Evolutionary conservation across 306 rosid genomes (phyloP), one percentile per base, ranked within the genome.

Genomic region (Gastrolobium bilobum): DNA sequence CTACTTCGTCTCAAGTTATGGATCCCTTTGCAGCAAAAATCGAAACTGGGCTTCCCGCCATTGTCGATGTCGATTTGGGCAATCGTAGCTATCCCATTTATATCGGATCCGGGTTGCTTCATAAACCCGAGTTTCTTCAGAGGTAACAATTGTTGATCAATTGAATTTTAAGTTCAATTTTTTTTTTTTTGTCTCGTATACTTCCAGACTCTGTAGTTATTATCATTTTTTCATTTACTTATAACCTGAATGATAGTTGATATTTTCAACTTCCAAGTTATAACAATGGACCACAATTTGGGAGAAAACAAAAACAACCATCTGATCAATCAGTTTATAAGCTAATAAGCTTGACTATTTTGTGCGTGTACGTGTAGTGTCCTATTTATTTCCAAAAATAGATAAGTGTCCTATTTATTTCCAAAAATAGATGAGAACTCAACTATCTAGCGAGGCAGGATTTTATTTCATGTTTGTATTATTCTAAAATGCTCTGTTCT

Each of bases 41-140:
- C 5, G 83, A 73, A 39, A 50, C 82, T 34, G 52, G 59, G 1
- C 70, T 62, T 40, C 88, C 91, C 31, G 74, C 90, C 5, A 71
- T 73, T 59, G 98, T 95, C 14, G 88, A 91, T 46, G 99, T 95
- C 34, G 89, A 88, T 89, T 91, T 93, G 91, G 98, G 98, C 30
- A 63, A 75, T 71, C 94, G 99, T 79, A 95, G 98, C 83, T 95
- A 95, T 59, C 99, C 99, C 47, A 95, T 95, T 85, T 93, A 93
- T 26, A 93, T 95, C 37, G 98, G 98, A 56, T 86, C 98, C 68
- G 94, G 94, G 2, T 88, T 95, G 48, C 98, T 93, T 1, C 53
- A 91, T 47, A 68, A 86, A 72, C 97, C 97, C 6, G 82, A 93
- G 26, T 90, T 88, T 71, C 96, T 93, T 10, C 97, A 91, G 60